phyloP scores from a whole-genome alignment of 768 basidiomycete genomes.

The Trametes gibbosa region DNA sequence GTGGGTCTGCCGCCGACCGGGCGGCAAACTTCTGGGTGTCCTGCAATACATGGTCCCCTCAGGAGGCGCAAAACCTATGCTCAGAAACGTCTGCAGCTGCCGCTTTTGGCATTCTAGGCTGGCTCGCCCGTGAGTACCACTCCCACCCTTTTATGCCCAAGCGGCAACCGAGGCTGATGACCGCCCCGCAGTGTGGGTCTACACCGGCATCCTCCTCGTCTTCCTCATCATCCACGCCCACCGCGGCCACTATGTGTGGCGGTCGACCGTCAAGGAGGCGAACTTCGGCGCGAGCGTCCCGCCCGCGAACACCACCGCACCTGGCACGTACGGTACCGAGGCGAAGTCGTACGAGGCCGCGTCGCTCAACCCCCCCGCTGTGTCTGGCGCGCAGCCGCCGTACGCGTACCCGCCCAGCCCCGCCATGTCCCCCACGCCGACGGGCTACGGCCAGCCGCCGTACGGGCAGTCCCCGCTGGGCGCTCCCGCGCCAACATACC shows the following conservation, averaged over 20 bases:
- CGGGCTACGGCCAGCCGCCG: not conserved
- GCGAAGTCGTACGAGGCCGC: constrained; percentile 10
- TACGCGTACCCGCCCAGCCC: constrained; percentile 12
- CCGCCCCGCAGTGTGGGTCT: constrained; percentile 12
- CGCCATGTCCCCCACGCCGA: not conserved
- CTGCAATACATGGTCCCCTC: not conserved
- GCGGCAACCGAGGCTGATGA: not conserved
- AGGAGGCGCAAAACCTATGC: constrained; percentile 20
- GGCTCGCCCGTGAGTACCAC: constrained; percentile 22
- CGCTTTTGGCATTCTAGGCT: constrained; percentile 28
- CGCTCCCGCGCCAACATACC: not conserved
- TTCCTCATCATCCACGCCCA: constrained; percentile 15
- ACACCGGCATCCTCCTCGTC: constrained; percentile 16
- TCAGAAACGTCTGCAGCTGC: constrained; percentile 25
- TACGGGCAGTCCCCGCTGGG: not conserved
- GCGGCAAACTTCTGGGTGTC: constrained; percentile 9
- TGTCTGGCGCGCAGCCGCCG: constrained; percentile 2
- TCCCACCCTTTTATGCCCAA: not conserved
- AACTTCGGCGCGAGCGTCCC: constrained; percentile 1
- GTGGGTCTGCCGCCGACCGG: constrained; percentile 18
- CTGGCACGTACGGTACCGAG: not conserved
- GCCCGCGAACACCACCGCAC: not conserved
- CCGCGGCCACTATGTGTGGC: constrained; percentile 17
- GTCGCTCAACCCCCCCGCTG: constrained; percentile 9
- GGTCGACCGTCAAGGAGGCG: constrained; percentile 16